Percentiles rank a stretch among this genome's conserved stretches.
phyloP scores from a whole-genome alignment of 805 yeast species.

The Myxozyma lipomycoides region DNA sequence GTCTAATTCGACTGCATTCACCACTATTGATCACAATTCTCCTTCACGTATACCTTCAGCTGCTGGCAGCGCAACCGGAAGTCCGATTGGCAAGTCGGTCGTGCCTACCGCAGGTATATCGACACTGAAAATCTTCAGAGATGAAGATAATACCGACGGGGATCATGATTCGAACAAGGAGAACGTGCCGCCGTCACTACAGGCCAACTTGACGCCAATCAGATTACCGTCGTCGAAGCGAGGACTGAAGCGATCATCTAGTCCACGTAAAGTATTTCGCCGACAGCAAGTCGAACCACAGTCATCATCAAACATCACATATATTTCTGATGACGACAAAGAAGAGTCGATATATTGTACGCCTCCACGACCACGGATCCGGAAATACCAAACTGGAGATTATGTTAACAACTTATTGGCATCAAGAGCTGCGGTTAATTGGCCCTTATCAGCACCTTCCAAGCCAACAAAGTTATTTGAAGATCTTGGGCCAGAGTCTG shows the following conservation, averaged over 20 bases:
- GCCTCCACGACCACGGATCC: slow-evolving; percentile 25
- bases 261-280: too few species aligned
- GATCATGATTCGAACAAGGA: background rate
- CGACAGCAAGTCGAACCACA: too few species aligned
- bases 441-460: slow-evolving; percentile 24
- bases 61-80: background rate
- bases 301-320: too few species aligned
- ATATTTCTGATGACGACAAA: slow-evolving; percentile 7
- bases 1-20: background rate
- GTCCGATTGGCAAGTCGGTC: background rate
- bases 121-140: background rate
- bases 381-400: slow-evolving; percentile 14
- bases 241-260: too few species aligned
- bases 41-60: background rate
- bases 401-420: slow-evolving; percentile 14
- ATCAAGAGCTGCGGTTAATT: slow-evolving; percentile 8
- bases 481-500: background rate
- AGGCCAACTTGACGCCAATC: too few species aligned
- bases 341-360: slow-evolving; percentile 10
- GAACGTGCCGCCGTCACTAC: background rate
- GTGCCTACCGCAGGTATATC: background rate
- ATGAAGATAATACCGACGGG: background rate
- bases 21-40: background rate
- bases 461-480: slow-evolving; percentile 11
- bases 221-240: too few species aligned